Evolutionary conservation across 176 grass and related monocot species (phyloP).

Genomic region (Rhynchospora breviuscula): DNA sequence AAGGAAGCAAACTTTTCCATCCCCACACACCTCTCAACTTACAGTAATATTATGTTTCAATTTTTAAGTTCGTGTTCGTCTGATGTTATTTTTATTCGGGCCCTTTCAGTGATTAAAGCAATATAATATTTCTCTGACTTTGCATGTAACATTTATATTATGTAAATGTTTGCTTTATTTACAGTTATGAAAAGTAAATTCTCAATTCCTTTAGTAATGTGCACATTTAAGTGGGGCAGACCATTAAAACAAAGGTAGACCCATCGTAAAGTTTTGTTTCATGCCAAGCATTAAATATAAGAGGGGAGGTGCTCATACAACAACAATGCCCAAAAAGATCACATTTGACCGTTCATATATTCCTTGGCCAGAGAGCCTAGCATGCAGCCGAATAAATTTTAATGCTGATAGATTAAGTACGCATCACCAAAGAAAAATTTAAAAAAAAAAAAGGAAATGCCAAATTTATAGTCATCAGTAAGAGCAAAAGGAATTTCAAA

Average conservation of each 20-base stretch:
- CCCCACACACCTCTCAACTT: too few relatives aligned
- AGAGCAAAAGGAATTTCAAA: conserved; percentile 14
- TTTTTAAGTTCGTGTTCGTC: too few relatives aligned
- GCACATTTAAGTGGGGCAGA: neutral
- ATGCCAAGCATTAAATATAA: neutral
- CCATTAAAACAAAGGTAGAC: neutral
- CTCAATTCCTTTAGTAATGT: neutral
- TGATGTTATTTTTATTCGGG: too few relatives aligned
- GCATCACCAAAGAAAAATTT: neutral
- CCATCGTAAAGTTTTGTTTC: neutral
- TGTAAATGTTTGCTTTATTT: neutral
- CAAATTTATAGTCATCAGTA: neutral
- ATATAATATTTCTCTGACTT: neutral
- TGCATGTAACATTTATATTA: neutral
- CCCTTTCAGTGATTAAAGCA: neutral
- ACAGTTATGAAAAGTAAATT: neutral
- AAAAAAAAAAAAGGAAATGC: neutral
- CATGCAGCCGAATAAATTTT: conserved; percentile 18
- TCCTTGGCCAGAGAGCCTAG: conserved; percentile 23
- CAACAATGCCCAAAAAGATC: neutral
- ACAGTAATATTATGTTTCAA: too few relatives aligned
- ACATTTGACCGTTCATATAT: conserved; percentile 20
- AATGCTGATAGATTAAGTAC: neutral
- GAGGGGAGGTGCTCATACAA: neutral
- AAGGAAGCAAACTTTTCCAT: too few relatives aligned